Evolutionary conservation across 257 asterid species (phyloP), one percentile per base, ranked within the genome.

Genomic region (Solanum verrucosum): DNA sequence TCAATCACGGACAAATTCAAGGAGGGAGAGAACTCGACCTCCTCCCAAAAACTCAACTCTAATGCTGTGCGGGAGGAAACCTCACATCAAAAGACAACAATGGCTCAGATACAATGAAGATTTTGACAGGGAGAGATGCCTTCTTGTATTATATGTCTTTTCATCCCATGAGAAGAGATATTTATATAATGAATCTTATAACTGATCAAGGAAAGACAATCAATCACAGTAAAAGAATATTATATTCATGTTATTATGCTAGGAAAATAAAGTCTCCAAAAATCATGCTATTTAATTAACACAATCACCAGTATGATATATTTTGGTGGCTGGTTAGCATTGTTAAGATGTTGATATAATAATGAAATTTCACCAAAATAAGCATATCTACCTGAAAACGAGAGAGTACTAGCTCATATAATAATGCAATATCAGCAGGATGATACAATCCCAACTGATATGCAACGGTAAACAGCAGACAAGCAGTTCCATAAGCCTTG

Each of bases 401-500:
- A 78, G 85, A 91, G 90, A 96, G 86, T 78, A 96, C 91, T 35
- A 91, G 91, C 35, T 88, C 86, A 84, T 93, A 91, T 31, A 88
- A 3, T 79, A 92, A 86, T n/a, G 97, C 99, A 84, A 96, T 94
- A 37, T 87, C 86, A 16, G 1, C 89, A 68, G 94, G 98, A 75
- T 89, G 56, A 23, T 91, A 92, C 34, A 96, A 81, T 91, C 98
- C 98, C 88, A 96, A 15, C 87, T 94, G 98, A 81, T 89, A 90
- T 81, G 91, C 94, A 78, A 93, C 90, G 4, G 98, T 93, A 84
- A 87, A 86, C 74, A 89, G 21, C 44, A 97, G 91, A 93, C 99
- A 97, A 16, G 93, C 93, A 75, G 99, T 97, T 85, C 99, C 99
- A 90, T 93, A 97, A 70, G 94, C 95, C 95, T 93, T 96, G 92